Conservation (phyloP, 1,284 basidiomycete genomes). For the Malassezia dermatis region DNA sequence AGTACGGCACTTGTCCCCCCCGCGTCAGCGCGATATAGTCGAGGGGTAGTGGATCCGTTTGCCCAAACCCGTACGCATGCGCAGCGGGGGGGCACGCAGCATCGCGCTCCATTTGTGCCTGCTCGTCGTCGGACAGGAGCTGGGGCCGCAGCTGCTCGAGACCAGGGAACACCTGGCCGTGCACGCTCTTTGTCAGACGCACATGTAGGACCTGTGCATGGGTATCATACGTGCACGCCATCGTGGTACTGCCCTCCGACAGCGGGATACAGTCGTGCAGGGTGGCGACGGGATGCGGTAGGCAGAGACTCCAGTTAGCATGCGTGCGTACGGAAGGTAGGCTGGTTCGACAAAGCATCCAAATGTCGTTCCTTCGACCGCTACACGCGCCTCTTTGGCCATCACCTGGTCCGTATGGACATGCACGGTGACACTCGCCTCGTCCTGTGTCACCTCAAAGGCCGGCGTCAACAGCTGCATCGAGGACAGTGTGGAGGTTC, state of each 20-base stretch:
- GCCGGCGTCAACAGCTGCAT: conserved; percentile 10
- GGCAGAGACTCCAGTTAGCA: background rate
- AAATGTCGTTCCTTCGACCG: conserved; percentile 9
- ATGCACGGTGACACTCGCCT: background rate
- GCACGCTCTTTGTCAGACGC: background rate
- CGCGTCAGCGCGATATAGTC: background rate
- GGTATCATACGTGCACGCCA: background rate
- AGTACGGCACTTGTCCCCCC: conserved; percentile 1
- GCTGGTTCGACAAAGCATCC: conserved; percentile 7
- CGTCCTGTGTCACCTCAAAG: conserved; percentile 10
- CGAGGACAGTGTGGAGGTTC: background rate
- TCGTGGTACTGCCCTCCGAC: background rate
- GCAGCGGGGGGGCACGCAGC: background rate
- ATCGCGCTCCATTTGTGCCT: conserved; percentile 1
- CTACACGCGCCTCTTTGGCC: conserved; percentile 1
- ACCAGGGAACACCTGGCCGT: conserved; percentile 1
- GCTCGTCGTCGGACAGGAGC: conserved; percentile 5
- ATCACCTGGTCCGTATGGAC: background rate
- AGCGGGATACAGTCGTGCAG: conserved; percentile 1
- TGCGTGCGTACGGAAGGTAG: conserved; percentile 12
- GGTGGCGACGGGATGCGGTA: conserved; percentile 1
- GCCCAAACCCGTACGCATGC: background rate
- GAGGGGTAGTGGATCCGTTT: background rate
- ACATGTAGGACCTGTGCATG: background rate
- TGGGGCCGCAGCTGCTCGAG: conserved; percentile 9